Conservation (phyloP, 768 basidiomycete genomes). For the Tylopilus felleus region DNA sequence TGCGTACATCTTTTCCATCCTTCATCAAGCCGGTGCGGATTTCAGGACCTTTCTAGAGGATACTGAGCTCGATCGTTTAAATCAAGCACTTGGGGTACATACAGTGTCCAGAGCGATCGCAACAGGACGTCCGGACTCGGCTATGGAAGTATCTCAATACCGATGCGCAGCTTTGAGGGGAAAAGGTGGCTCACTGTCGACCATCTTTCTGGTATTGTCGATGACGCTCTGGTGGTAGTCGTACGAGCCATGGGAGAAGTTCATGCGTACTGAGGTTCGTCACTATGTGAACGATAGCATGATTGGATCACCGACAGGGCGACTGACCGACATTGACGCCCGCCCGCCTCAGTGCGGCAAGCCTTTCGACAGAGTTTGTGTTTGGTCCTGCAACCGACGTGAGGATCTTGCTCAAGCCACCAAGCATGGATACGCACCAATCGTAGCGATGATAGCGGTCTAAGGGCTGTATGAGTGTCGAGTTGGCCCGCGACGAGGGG, state of each 20-base stretch:
- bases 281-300: conserved; percentile 7
- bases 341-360: conserved; percentile 77
- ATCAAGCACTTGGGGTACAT: conserved; percentile 28
- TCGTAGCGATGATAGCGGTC: conserved; percentile 98
- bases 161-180: neutral
- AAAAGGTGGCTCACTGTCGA: conserved; percentile 52
- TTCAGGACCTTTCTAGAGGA: conserved; percentile 91
- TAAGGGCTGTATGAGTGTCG: conserved; percentile 32
- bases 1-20: conserved; percentile 78
- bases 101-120: conserved; percentile 98
- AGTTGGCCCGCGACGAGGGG: neutral
- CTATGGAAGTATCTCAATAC: conserved; percentile 10
- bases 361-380: conserved; percentile 87
- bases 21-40: conserved; percentile 95
- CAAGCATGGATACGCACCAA: conserved; percentile 54
- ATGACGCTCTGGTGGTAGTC: conserved; percentile 99
- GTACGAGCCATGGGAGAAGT: conserved; percentile 99
- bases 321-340: conserved; percentile 95
- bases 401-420: neutral
- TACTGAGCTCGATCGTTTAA: conserved; percentile 3
- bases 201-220: conserved; percentile 90
- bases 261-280: conserved; percentile 84
- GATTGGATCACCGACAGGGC: neutral
- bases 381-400: conserved; percentile 69
- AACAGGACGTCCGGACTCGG: conserved; percentile 82